Evolutionary conservation across 2,329 filamentous ascomycete species (phyloP), one percentile per base, ranked within the genome.

Genomic region (Colletotrichum siamense): DNA sequence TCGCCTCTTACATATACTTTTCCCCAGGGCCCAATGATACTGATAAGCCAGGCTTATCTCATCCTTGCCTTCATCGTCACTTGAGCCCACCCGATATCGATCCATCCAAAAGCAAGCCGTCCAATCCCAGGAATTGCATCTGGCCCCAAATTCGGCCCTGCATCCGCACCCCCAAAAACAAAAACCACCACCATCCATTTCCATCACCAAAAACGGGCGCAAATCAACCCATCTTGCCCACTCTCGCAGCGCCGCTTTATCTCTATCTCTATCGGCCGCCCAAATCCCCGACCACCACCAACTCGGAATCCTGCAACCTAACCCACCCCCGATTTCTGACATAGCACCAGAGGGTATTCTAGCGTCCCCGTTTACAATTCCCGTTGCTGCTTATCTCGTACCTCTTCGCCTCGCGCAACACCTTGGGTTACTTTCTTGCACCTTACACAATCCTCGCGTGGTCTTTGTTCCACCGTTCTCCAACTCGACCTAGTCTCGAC

Each of bases 41-140:
- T 85, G 87, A 90, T 89, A 89, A 89, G 87, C 85, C 85, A 87
- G 84, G 86, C 89, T 89, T 90, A 91, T 91, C 89, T 91, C 81
- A 86, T 89, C 83, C 85, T 90, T 79, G 86, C 84, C 83, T 88
- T 88, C 78, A 87, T 90, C 83, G 84, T 90, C 83, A 90, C 89
- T 83, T 90, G 80, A 90, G 82, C 44, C 66, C 71, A 66, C 75
- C 61, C 71, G 72, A 71, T 67, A 67, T 30, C 72, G 77, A 78
- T 72, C 74, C 69, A 75, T 74, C 77, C 74, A 67, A 65, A 69
- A 59, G 65, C 74, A 64, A 66, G n/a, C 59, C 68, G 28, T 76
- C 71, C 69, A 76, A 76, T 76, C 73, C 73, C 70, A 67, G 55
- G 64, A 72, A 78, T 62, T 69, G 70, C 77, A 75, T 77, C 52